These are phyloP conservation scores for Lactarius evosmus DNA, from an alignment of 768 basidiomycete genomes.

Conservation along the genomic window DNA sequence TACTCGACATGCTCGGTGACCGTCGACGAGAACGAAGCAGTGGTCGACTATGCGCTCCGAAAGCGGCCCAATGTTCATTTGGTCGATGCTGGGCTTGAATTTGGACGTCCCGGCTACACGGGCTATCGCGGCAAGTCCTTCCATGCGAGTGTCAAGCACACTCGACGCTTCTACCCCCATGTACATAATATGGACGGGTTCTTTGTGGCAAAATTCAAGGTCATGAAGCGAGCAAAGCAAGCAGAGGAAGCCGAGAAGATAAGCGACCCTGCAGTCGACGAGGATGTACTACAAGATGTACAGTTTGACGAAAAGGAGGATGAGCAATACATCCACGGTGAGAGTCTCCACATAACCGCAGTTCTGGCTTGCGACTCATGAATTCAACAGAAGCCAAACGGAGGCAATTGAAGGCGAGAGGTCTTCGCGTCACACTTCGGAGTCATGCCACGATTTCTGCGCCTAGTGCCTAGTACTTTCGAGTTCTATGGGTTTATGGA, in stretches of 20 bases:
- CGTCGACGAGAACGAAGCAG: slow-evolving; percentile 97
- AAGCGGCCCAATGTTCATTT: slow-evolving; percentile 92
- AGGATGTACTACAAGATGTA: slow-evolving; percentile 31
- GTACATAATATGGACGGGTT: slow-evolving; percentile 99
- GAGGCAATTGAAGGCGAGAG: slow-evolving; percentile 71
- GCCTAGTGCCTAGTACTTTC: slow-evolving; percentile 6
- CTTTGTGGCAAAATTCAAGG: slow-evolving; percentile 97
- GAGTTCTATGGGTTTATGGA: not conserved
- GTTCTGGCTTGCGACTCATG: slow-evolving; percentile 15
- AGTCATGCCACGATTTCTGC: slow-evolving; percentile 34
- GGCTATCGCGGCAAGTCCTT: slow-evolving; percentile 90
- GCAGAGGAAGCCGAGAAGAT: slow-evolving; percentile 34
- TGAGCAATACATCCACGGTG: slow-evolving; percentile 73
- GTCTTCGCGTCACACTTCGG: slow-evolving; percentile 62
- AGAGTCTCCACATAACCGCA: not conserved
- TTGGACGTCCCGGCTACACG: slow-evolving; percentile 90
- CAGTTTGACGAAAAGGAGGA: slow-evolving; percentile 41
- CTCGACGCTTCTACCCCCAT: slow-evolving; percentile 91
- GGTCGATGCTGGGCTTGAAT: slow-evolving; percentile 88
- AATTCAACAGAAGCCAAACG: slow-evolving; percentile 60
- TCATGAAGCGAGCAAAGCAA: slow-evolving; percentile 70
- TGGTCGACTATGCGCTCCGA: slow-evolving; percentile 94
- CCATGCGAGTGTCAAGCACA: slow-evolving; percentile 70
- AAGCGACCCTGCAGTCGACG: slow-evolving; percentile 31
- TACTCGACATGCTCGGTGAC: slow-evolving; percentile 99